Percentiles rank a stretch among this genome's conserved stretches.
phyloP scores from a whole-genome alignment of 345 rosid species.

The Populus euphratica region DNA sequence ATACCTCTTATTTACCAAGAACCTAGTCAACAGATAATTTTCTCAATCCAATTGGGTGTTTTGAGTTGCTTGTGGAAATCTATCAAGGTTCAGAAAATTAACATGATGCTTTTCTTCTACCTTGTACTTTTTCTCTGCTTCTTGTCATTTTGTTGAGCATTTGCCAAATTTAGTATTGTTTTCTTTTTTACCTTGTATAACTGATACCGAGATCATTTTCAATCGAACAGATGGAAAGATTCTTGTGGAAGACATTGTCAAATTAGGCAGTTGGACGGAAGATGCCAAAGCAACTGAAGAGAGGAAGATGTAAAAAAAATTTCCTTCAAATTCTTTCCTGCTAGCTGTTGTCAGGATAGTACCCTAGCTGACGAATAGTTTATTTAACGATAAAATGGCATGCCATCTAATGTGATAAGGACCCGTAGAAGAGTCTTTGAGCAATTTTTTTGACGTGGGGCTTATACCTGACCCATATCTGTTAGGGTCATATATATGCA shows the following conservation, averaged over 20 bases:
- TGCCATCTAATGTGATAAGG: background rate
- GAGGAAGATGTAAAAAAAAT: background rate
- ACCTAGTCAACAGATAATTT: no score
- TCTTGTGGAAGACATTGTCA: constrained; percentile 88
- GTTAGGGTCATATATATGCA: background rate
- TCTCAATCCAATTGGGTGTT: background rate
- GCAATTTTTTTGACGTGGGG: background rate
- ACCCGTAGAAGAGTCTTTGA: background rate
- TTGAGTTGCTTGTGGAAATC: background rate
- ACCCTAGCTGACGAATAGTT: background rate
- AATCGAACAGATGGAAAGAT: constrained; percentile 77
- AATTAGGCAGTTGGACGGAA: constrained; percentile 64
- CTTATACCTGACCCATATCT: background rate
- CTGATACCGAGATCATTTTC: background rate
- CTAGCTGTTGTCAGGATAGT: background rate
- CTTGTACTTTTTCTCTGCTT: background rate
- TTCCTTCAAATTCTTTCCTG: background rate
- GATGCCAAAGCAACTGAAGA: constrained; percentile 46
- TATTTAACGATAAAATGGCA: background rate
- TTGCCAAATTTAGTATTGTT: background rate
- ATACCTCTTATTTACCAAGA: no score
- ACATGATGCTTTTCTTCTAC: no score
- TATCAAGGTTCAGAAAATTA: background rate
- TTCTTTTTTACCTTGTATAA: background rate
- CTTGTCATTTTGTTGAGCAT: background rate